Base-by-base conservation (phyloP, 2,329 filamentous ascomycete genomes). In the Paecilomyces sp. region DNA sequence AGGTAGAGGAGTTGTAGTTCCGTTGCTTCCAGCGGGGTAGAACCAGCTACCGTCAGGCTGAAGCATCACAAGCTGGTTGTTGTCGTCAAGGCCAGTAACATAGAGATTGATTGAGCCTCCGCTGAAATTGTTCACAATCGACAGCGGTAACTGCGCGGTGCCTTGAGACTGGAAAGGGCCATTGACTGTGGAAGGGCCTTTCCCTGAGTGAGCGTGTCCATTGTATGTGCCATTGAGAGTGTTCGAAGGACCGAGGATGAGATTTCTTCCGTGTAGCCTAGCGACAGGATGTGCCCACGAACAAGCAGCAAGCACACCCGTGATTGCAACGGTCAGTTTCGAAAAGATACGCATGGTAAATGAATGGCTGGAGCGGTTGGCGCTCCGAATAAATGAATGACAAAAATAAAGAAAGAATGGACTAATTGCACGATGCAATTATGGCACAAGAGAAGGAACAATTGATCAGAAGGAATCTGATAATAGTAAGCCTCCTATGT, bases 41-140 rank as follows among this genome's bases (percentile, higher is more conserved):
- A 75, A 72, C 57, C 77, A 71, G 0, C 62, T 68, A 11, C 79
- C 79, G 52, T 79, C 71, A 1, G 73, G 65, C n/a, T 64, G 65
- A 7, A 82, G 65, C 59, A 82, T 79, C 30, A 81, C 79, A 6
- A 81, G 70, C 2, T 66, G 64, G 0, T 71, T 70, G 15, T 72
- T 63, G 2, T 67, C 65, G 64, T 82, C 79, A 2, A 79, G 65
- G 3, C 79, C 80, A 15, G 76, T 75, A 36, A 83, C 69, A 62
- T 82, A 83, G 66, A 56, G 57, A 30, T 57, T 55, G 5, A 62
- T 52, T 9, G 30, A 22, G 24, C 57, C 62, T 3, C 71, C 74
- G 12, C 63, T 62, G 51, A 79, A 73, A 62, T 80, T 81, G 67
- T 82, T 82, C 62, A 79, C 70, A 6, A 82, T 51, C 41, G 61